phyloP scores from a whole-genome alignment of 345 rosid genomes.

The Gossypium herbaceum region DNA sequence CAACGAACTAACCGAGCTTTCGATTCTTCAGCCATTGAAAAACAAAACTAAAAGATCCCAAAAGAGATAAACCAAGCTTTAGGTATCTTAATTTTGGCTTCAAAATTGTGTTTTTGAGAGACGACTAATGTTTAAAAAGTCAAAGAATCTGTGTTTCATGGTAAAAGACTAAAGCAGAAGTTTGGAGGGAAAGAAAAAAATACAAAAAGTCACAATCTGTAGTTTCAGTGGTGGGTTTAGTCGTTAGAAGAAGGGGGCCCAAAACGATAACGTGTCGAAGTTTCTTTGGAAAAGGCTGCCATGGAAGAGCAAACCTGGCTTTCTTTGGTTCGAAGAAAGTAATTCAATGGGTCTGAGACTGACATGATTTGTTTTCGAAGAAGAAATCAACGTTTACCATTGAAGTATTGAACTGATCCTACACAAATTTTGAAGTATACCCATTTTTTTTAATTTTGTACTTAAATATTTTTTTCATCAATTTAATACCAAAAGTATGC shows the following conservation, averaged over 20 bases:
- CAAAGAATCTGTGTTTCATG: not conserved
- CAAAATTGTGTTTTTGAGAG: not conserved
- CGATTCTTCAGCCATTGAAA: conserved; percentile 52
- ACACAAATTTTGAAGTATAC: not conserved
- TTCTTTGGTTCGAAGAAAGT: not conserved
- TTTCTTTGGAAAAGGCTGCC: conserved; percentile 7
- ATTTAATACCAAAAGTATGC: too few relatives aligned
- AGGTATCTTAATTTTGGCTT: not conserved
- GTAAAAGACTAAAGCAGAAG: not conserved
- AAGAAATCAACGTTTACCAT: not conserved
- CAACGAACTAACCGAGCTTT: conserved; percentile 68
- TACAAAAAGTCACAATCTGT: not conserved
- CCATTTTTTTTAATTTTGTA: too few relatives aligned
- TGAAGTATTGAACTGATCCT: not conserved
- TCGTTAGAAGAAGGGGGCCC: not conserved
- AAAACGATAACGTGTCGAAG: not conserved
- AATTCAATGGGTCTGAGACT: not conserved
- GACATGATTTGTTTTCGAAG: not conserved
- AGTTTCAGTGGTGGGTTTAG: not conserved
- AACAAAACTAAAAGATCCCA: not conserved
- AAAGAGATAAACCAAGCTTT: not conserved
- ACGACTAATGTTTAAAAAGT: not conserved
- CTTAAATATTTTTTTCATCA: too few relatives aligned
- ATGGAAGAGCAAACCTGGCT: not conserved
- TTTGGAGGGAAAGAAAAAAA: conserved; percentile 11